Evolutionary conservation across 2,329 filamentous ascomycete species (phyloP).

Genomic region (Ophiobolus disseminans): DNA sequence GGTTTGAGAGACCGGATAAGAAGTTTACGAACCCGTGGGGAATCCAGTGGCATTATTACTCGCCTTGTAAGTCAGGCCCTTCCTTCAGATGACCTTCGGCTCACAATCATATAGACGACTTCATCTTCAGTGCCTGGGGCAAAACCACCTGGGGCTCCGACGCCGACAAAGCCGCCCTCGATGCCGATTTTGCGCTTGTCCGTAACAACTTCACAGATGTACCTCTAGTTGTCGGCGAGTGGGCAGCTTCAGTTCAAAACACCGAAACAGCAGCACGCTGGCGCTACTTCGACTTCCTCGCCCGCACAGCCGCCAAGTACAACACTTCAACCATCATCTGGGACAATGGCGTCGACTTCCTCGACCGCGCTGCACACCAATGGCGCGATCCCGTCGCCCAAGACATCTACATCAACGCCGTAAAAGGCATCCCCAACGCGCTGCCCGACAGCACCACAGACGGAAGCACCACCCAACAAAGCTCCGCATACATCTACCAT

Average conservation of each 20-base stretch:
- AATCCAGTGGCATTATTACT: constrained; percentile 69
- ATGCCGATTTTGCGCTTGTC: constrained; percentile 59
- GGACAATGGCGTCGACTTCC: constrained; percentile 66
- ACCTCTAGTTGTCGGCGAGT: constrained; percentile 66
- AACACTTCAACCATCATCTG: constrained; percentile 62
- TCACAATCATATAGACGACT: constrained; percentile 32
- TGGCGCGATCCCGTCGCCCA: constrained; percentile 62
- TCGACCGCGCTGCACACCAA: constrained; percentile 56
- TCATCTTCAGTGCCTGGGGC: constrained; percentile 59
- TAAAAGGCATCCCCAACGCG: constrained; percentile 55
- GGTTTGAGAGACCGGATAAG: constrained; percentile 58
- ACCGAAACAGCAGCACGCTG: constrained; percentile 65
- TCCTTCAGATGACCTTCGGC: not conserved
- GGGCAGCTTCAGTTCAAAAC: constrained; percentile 57
- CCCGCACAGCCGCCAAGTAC: constrained; percentile 58
- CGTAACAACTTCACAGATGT: constrained; percentile 63
- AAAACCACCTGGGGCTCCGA: constrained; percentile 67
- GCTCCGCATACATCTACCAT: constrained; percentile 64
- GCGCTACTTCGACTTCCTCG: constrained; percentile 64
- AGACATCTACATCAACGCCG: constrained; percentile 57
- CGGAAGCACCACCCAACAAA: constrained; percentile 53
- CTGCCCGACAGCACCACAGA: constrained; percentile 63
- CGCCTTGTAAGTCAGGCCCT: constrained; percentile 55
- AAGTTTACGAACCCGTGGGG: constrained; percentile 64
- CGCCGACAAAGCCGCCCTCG: constrained; percentile 59